A percentile compares a stretch with the other conserved stretches of the same genome.
These are phyloP conservation scores for Hansenula lynferdii DNA, from an alignment of 1,139 yeast species.

Conservation along the genomic window DNA sequence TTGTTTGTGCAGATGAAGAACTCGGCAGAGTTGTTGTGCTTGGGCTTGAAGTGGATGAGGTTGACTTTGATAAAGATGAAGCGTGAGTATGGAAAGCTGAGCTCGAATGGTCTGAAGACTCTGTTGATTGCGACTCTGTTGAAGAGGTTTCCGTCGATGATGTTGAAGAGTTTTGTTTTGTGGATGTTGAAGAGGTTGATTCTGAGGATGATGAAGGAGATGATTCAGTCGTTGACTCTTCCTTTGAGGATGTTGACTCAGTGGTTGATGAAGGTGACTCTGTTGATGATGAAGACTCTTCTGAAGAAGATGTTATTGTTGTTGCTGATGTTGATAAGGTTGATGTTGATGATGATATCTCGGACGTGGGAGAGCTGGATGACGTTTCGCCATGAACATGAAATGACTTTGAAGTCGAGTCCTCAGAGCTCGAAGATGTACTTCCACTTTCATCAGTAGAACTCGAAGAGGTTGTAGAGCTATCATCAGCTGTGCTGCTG, in stretches of 20 bases:
- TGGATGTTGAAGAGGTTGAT: no score
- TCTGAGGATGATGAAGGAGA: no score
- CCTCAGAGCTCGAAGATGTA: neutral
- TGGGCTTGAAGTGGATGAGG: neutral
- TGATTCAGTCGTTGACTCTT: no score
- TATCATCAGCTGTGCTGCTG: no score
- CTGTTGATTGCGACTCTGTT: neutral
- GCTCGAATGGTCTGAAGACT: no score
- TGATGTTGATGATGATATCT: neutral
- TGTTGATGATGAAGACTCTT: neutral
- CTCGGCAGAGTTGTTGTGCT: neutral
- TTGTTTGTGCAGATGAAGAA: constrained; percentile 1
- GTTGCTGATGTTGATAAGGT: neutral
- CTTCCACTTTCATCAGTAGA: no score
- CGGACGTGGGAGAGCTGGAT: neutral
- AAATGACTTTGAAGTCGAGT: neutral
- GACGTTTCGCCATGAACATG: neutral
- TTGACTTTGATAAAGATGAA: neutral
- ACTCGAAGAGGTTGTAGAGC: neutral
- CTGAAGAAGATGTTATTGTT: neutral
- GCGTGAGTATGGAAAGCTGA: neutral
- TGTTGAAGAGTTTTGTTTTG: no score
- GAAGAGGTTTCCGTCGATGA: neutral
- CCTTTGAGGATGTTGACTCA: neutral
- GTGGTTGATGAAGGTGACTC: neutral